Evolutionary conservation across 176 grass and related monocot species (phyloP).

Genomic region (Triticum turgidum): DNA sequence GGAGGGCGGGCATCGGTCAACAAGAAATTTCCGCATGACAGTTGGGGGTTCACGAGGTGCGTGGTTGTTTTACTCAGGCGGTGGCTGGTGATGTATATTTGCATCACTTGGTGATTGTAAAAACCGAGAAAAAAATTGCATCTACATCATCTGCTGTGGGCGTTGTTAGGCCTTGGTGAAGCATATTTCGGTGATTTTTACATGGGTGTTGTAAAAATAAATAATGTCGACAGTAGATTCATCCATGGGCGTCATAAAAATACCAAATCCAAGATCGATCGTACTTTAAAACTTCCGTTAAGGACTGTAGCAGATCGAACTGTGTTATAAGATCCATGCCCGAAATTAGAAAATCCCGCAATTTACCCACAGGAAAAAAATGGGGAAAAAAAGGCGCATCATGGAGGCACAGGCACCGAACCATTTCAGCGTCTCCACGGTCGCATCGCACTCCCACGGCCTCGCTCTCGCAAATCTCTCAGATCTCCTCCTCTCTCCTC

Average conservation of each 20-base stretch:
- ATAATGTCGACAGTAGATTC: neutral
- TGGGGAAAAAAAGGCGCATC: neutral
- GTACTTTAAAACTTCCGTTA: neutral
- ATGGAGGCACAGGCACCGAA: neutral
- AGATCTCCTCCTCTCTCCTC: constrained; percentile 20
- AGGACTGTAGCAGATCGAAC: neutral
- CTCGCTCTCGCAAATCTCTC: neutral
- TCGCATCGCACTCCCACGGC: neutral
- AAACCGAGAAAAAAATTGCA: too few relatives aligned
- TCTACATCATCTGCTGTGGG: too few relatives aligned
- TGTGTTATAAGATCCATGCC: neutral
- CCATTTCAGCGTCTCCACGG: constrained; percentile 7
- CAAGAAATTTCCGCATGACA: too few relatives aligned
- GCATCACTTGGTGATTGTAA: too few relatives aligned
- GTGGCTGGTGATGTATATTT: too few relatives aligned
- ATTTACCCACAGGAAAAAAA: constrained; percentile 3
- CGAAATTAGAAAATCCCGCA: constrained; percentile 1
- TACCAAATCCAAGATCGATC: neutral
- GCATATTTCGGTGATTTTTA: too few relatives aligned
- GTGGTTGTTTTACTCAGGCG: too few relatives aligned
- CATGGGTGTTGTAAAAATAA: too few relatives aligned
- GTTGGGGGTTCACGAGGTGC: too few relatives aligned
- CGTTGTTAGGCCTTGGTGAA: too few relatives aligned
- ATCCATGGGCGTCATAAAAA: neutral
- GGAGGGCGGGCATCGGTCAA: too few relatives aligned